Base-by-base conservation (phyloP, 73 alveolate species). In the Loxodes magnus region DNA sequence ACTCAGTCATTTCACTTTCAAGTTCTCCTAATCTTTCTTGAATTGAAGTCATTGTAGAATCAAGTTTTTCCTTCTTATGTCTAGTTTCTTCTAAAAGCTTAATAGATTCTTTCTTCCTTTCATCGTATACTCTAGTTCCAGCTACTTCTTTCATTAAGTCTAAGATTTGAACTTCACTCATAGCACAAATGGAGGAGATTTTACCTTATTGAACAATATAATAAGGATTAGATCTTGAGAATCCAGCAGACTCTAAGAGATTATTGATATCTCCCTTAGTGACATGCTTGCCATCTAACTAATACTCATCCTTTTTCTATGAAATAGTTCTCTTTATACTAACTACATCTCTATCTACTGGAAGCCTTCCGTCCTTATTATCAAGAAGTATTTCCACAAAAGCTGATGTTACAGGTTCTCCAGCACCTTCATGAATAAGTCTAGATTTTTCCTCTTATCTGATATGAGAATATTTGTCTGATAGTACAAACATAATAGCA, bases 161-260 rank as follows among this genome's bases (percentile, higher is more conserved):
- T 29, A 77, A 66, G 51, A 60, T 65, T 41, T 76, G 91, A 36
- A 53, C 75, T 54, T 83, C 95, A 10, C 81, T 80, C 60, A 76
- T 56, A 37, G 57, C 74, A n/a, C 75, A 61, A 21, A 83, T 55
- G 26, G 51, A 55, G 57, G 73, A 72, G 15, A 83, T 78, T 64
- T 79, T 44, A 19, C 95, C 95, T 67, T 83, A 87, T 31, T 83
- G 88, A 30, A 83, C 83, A 29, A 83, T 65, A 42, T 71, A 66
- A 59, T 74, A 78, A 14, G 85, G 78, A 49, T 74, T 74, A 14
- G 77, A 39, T 35, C 55, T 64, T 59, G 75, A 66, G 67, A 83
- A 83, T 20, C 92, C 92, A 7, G 88, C 92, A 19, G 85, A 66
- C 55, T 83, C 95, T 55, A 83, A 66, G 31, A 83, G 58, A 35